A percentile compares a stretch with the other conserved stretches of the same genome.
These are phyloP conservation scores for Starmerella potacharoeniae DNA, from an alignment of 805 yeast genomes.

Conservation along the genomic window DNA sequence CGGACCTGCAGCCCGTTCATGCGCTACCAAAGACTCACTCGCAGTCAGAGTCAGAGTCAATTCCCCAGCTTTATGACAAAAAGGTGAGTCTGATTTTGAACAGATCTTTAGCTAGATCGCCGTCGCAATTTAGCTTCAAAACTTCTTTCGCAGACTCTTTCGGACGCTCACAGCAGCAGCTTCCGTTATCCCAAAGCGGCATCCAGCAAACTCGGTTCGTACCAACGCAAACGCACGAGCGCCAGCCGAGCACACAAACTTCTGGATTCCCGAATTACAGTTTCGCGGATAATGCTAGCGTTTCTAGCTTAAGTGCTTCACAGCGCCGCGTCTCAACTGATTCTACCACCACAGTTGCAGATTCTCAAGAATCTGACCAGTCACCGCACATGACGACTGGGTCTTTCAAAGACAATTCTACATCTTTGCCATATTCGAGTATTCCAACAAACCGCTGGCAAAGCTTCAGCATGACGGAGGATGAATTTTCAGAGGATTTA, in stretches of 20 bases:
- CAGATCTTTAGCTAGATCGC: conserved; percentile 58
- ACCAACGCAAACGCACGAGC: background rate
- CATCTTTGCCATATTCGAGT: background rate
- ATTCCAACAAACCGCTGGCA: background rate
- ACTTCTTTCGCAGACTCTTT: conserved; percentile 62
- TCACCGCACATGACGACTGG: background rate
- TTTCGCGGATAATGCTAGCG: conserved; percentile 1
- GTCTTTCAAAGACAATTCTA: background rate
- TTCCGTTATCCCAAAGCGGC: background rate
- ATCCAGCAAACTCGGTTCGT: background rate
- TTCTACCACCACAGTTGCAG: conserved; percentile 6
- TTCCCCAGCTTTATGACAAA: conserved; percentile 68
- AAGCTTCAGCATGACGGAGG: background rate
- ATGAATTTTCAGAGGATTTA: background rate
- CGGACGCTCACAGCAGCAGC: conserved; percentile 15
- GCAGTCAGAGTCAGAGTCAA: conserved; percentile 18
- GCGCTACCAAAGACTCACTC: conserved; percentile 8
- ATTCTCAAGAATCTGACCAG: conserved; percentile 5
- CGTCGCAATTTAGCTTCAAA: conserved; percentile 67
- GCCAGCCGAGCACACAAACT: conserved; percentile 5
- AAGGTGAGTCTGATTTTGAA: conserved; percentile 67
- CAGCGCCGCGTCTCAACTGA: conserved; percentile 4
- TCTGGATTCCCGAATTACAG: background rate
- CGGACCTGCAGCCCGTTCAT: background rate
- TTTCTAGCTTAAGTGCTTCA: background rate